These are phyloP conservation scores for Dictyostelium intermedium DNA, from an alignment of 78 protist genomes.

Conservation along the genomic window DNA sequence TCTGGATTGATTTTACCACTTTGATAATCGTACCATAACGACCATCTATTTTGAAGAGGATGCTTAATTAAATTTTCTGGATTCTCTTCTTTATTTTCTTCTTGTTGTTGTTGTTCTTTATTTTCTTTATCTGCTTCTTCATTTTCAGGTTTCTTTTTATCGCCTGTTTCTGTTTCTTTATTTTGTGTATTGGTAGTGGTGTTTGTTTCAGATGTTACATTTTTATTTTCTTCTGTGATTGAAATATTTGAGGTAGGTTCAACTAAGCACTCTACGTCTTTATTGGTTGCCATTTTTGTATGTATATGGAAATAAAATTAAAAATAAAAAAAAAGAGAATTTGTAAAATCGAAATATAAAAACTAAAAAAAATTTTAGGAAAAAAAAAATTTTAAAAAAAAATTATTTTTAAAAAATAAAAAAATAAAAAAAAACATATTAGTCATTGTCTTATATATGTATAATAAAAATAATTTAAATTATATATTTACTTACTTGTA, in stretches of 20 bases:
- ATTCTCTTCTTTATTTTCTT: not conserved
- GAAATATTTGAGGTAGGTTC: slow-evolving; percentile 39
- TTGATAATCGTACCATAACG: slow-evolving; percentile 89
- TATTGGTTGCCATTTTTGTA: slow-evolving; percentile 2
- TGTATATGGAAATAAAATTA: not conserved
- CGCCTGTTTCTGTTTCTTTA: not conserved
- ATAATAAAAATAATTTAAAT: not conserved
- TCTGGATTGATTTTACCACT: slow-evolving; percentile 73
- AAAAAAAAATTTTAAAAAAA: not conserved
- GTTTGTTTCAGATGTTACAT: not conserved
- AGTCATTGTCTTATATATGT: not conserved
- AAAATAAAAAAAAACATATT: not conserved
- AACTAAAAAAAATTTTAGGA: not conserved
- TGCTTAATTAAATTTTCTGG: slow-evolving; percentile 78
- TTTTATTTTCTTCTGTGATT: slow-evolving; percentile 26
- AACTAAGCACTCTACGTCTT: slow-evolving; percentile 56
- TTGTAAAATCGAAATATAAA: not conserved
- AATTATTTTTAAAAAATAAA: not conserved
- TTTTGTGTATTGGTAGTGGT: slow-evolving; percentile 15
- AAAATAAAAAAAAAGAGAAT: not conserved
- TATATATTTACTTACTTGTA: not conserved
- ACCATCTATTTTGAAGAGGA: slow-evolving; percentile 88
- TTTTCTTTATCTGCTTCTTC: slow-evolving; percentile 11
- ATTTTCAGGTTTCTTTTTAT: not conserved
- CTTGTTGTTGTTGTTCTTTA: slow-evolving; percentile 9